Conservation (phyloP, 257 asterid genomes). For the Thymus mandschuricus region DNA sequence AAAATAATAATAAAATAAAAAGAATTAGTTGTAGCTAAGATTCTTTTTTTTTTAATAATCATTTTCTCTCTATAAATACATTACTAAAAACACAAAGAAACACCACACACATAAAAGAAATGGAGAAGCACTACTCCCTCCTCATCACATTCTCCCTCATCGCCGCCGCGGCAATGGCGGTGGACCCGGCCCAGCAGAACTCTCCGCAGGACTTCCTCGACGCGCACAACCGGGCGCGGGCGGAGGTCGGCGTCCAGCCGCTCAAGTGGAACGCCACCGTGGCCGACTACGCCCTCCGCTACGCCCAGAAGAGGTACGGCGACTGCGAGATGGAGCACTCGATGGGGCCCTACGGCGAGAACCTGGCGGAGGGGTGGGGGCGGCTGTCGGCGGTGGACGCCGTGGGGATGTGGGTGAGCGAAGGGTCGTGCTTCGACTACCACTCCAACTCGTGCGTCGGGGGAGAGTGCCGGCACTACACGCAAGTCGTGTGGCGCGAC, state of each 20-base stretch:
- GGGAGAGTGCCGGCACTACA: slow-evolving; percentile 56
- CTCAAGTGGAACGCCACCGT: slow-evolving; percentile 43
- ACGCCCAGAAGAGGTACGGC: slow-evolving; percentile 27
- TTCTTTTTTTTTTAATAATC: no score
- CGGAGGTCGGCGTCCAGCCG: slow-evolving; percentile 36
- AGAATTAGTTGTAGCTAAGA: no score
- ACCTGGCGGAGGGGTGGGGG: slow-evolving; percentile 42
- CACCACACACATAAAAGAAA: neutral
- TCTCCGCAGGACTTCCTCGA: slow-evolving; percentile 43
- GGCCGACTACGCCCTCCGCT: slow-evolving; percentile 38
- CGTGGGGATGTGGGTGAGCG: slow-evolving; percentile 43
- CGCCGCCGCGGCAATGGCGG: neutral
- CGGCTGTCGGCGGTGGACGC: slow-evolving; percentile 34
- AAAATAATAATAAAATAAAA: no score
- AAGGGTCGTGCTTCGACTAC: slow-evolving; percentile 34
- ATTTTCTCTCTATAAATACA: slow-evolving; percentile 26
- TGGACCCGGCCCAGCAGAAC: slow-evolving; percentile 20
- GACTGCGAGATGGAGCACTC: slow-evolving; percentile 44
- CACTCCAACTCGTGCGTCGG: slow-evolving; percentile 38
- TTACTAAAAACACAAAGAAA: neutral
- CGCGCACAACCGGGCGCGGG: slow-evolving; percentile 52
- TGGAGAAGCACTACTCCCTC: slow-evolving; percentile 1
- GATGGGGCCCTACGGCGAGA: slow-evolving; percentile 54
- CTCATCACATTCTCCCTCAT: neutral
- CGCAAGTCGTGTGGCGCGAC: slow-evolving; percentile 59